Evolutionary conservation across 805 yeast genomes (phyloP), one percentile per base, ranked within the genome.

Genomic region (Starmerella riodocensis): DNA sequence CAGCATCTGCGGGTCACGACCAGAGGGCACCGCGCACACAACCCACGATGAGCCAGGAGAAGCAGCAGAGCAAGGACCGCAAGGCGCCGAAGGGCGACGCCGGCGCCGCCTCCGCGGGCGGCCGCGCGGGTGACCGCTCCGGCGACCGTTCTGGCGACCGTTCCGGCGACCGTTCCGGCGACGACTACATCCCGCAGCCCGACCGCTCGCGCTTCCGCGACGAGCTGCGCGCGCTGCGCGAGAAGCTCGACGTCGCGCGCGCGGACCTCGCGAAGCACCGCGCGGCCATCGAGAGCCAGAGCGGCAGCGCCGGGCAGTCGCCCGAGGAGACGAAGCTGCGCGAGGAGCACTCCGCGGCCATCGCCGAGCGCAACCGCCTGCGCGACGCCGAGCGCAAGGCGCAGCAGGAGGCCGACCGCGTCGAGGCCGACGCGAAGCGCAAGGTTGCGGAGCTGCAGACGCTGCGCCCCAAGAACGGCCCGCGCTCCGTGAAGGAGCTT

Each of bases 361-460:
- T 65, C 54, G 62, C 61, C 49, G 61, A 62, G 47, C 60, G 68
- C 49, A 71, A 70, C 55, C 19, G 14, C 20, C 42, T 45, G 26
- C 42, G 43, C 28, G 51, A 55, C 32, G 61, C 66, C 46, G 66
- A 72, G 58, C 63, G 59, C 46, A 51, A 61, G 29, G 56, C 62
- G 59, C 47, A 65, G 52, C 82, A 77, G 45, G 82, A 78, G 62
- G 73, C 88, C 57, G 78, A 74, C 60, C 66, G 66, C 30, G 61
- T 76, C 46, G 96, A 91, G 53, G 63, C 70, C 40, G 66, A 66
- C 41, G 64, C 83, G 62, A 81, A 82, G 69, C 75, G 77, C 62
- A 80, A 78, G 65, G 71, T 76, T 52, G 63, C 65, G 47, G 94
- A 85, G 52, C 71, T 88, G 52, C 78, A 74, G 59, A 69, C 76